Evolutionary conservation across 305 asterid species (phyloP).

Genomic region (Coffea humblotiana): DNA sequence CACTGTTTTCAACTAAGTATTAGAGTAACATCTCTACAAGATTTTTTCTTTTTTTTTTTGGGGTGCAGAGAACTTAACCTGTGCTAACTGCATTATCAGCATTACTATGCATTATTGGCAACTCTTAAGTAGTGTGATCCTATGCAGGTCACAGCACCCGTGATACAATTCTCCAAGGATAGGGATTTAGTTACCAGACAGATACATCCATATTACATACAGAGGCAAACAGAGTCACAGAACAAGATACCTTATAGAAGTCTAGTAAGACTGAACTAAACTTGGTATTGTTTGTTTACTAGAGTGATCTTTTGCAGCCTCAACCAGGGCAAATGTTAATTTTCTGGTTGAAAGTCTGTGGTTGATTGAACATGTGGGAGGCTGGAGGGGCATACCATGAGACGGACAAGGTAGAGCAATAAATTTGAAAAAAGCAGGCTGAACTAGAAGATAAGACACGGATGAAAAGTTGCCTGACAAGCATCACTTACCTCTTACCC

Average conservation of each 20-base stretch:
- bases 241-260: background rate
- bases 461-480: background rate
- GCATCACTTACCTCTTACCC: conserved; percentile 73
- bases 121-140: background rate
- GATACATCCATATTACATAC: background rate
- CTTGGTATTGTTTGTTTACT: background rate
- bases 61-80: background rate
- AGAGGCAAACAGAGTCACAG: background rate
- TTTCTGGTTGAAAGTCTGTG: background rate
- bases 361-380: background rate
- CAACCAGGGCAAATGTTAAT: background rate
- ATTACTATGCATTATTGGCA: background rate
- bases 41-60: too few species aligned
- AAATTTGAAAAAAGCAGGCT: background rate
- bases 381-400: too few species aligned
- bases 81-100: background rate
- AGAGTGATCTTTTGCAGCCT: background rate
- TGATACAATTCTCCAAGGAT: too few species aligned
- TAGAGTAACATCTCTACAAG: too few species aligned
- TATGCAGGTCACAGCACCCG: background rate
- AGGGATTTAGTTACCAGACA: background rate
- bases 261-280: background rate
- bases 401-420: background rate
- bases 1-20: background rate
- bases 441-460: background rate